Base-by-base conservation (phyloP, 2,329 filamentous ascomycete genomes). In the Juglanconis juglandina region DNA sequence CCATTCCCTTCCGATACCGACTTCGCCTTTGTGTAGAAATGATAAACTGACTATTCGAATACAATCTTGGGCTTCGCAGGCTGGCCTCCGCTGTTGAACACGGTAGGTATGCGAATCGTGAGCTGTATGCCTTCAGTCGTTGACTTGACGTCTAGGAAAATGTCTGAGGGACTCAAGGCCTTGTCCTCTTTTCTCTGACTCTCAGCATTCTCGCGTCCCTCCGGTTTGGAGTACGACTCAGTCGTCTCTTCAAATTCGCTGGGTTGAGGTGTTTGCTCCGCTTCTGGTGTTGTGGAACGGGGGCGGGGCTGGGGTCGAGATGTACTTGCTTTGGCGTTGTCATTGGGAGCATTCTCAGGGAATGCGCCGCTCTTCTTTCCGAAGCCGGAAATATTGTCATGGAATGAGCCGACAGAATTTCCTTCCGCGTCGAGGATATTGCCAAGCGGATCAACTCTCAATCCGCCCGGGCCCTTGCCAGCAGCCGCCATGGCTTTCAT, bases 121-220 rank as follows among this genome's bases (percentile, higher is more conserved):
- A 84, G 69, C 69, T 84, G 82, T 65, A 84, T 83, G 1, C 82
- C 82, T 57, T 84, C 82, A 46, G 76, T 81, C 4, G 82, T 85
- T 39, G 81, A 84, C 69, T 82, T 82, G 60, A 85, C 80, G 64
- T 85, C 82, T 59, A 85, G 67, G 65, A 81, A 84, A 34, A 85
- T 78, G 67, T 85, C 82, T 2, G 81, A 81, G 3, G 81, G 80
- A 62, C 73, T 76, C 17, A 54, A 30, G 30, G 60, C 46, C 37
- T 55, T 57, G 24, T 77, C 77, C 4, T 68, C 69, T 59, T 74
- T 77, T 51, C 73, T 75, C 63, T 73, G 75, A 4, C 66, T 68
- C 42, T 70, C 67, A 0, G 72, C 68, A 34, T 71, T 73, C 50
- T 65, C 64, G 73, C 64, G 77, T 74, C 62, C 72, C 66, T 66